Percentiles rank a stretch among this genome's conserved stretches.
Evolutionary conservation across 2,329 filamentous ascomycete species (phyloP).

Genomic region (Penicillium corylophilum): DNA sequence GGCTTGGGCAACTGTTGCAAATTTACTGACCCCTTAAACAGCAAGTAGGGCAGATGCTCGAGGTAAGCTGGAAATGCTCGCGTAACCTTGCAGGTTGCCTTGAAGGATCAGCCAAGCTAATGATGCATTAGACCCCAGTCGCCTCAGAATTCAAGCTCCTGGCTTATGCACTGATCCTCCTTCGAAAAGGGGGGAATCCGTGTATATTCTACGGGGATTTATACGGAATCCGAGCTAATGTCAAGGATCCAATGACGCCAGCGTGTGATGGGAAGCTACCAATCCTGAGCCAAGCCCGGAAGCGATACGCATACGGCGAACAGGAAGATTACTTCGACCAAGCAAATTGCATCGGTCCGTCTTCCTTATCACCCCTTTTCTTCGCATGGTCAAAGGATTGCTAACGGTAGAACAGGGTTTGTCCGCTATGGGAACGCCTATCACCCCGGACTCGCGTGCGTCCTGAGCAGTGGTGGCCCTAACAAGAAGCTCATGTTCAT

Average conservation of each 20-base stretch:
- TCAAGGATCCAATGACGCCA: conserved; percentile 52
- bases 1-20: neutral
- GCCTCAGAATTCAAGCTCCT: conserved; percentile 68
- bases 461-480: conserved; percentile 55
- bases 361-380: neutral
- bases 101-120: neutral
- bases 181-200: conserved; percentile 62
- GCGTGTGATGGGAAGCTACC: conserved; percentile 57
- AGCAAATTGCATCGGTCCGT: conserved; percentile 59
- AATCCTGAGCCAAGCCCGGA: conserved; percentile 60
- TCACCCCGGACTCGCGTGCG: conserved; percentile 54
- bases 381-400: neutral
- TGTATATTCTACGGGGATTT: conserved; percentile 71
- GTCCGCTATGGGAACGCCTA: conserved; percentile 52
- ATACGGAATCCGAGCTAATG: conserved; percentile 58
- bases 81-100: neutral
- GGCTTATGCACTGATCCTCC: conserved; percentile 69
- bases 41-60: conserved; percentile 62
- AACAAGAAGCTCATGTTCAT: conserved; percentile 61
- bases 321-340: conserved; percentile 65
- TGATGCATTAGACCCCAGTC: conserved; percentile 53
- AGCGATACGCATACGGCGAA: conserved; percentile 65
- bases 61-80: conserved; percentile 34
- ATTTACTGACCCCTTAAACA: conserved; percentile 32
- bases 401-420: conserved; percentile 41